Percentiles rank a stretch among this genome's conserved stretches.
These are phyloP conservation scores for Parietichytrium sp. DNA, from an alignment of 108 stramenopile species.

Conservation along the genomic window DNA sequence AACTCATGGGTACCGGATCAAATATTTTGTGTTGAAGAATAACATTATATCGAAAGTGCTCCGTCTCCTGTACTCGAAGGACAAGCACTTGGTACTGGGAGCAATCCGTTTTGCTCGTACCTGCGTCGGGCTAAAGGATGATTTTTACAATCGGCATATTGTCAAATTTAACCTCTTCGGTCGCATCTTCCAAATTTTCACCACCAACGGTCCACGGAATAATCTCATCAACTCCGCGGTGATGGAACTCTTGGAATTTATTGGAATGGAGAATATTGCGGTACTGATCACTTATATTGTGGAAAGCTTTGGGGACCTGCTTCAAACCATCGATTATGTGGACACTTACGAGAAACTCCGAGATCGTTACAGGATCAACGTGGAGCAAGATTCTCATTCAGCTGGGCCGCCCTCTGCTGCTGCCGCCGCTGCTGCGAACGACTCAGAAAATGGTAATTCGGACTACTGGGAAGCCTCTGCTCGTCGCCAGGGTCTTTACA, in stretches of 20 bases:
- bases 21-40: conserved; percentile 59
- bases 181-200: conserved; percentile 49
- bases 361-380: not conserved
- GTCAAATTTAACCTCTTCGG: conserved; percentile 54
- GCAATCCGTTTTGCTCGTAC: conserved; percentile 58
- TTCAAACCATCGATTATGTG: conserved; percentile 38
- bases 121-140: conserved; percentile 60
- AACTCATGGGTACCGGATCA: conserved; percentile 58
- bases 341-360: conserved; percentile 41
- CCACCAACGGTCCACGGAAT: conserved; percentile 40
- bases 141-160: conserved; percentile 58
- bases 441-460: too few relatives aligned
- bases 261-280: conserved; percentile 45
- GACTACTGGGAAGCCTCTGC: too few relatives aligned
- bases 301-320: not conserved
- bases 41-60: conserved; percentile 51
- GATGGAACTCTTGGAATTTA: conserved; percentile 55
- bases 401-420: too few relatives aligned
- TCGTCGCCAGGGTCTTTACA: too few relatives aligned
- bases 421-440: too few relatives aligned
- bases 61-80: conserved; percentile 43
- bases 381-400: not conserved
- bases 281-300: conserved; percentile 46
- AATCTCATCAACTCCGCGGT: conserved; percentile 55
- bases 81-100: conserved; percentile 50